A percentile compares a stretch with the other conserved stretches of the same genome.
Conservation (phyloP, 805 yeast species). For the Spathaspora passalidarum region DNA sequence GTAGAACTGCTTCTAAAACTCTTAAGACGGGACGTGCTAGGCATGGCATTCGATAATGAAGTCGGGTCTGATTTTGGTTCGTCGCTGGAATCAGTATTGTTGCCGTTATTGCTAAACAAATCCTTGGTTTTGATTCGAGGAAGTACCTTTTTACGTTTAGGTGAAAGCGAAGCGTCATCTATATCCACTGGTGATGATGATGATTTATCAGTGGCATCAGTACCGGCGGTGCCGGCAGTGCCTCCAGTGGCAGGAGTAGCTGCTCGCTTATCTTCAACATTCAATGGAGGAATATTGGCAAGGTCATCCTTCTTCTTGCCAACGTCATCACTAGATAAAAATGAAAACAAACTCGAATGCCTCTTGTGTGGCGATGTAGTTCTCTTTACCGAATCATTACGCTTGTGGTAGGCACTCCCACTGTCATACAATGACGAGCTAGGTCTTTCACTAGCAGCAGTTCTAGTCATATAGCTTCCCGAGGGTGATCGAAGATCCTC, state of each 20-base stretch:
- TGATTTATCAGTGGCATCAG: neutral
- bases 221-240: too few relatives aligned
- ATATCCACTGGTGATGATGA: constrained; percentile 20
- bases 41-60: constrained; percentile 9
- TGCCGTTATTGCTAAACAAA: too few relatives aligned
- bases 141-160: constrained; percentile 28
- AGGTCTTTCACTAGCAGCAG: constrained; percentile 37
- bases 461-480: constrained; percentile 19
- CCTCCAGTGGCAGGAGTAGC: neutral
- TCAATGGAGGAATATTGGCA: neutral
- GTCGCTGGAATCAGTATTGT: neutral
- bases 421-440: constrained; percentile 46
- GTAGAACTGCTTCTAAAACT: constrained; percentile 53
- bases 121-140: constrained; percentile 12
- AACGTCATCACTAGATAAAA: constrained; percentile 30
- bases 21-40: constrained; percentile 41
- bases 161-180: constrained; percentile 32
- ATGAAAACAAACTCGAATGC: constrained; percentile 59
- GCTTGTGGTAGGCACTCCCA: neutral
- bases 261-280: neutral
- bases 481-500: constrained; percentile 1
- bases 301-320: neutral
- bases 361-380: constrained; percentile 43
- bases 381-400: constrained; percentile 11
- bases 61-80: constrained; percentile 4